phyloP scores from a whole-genome alignment of 768 basidiomycete genomes.

The Sistotremastrum suecicum region DNA sequence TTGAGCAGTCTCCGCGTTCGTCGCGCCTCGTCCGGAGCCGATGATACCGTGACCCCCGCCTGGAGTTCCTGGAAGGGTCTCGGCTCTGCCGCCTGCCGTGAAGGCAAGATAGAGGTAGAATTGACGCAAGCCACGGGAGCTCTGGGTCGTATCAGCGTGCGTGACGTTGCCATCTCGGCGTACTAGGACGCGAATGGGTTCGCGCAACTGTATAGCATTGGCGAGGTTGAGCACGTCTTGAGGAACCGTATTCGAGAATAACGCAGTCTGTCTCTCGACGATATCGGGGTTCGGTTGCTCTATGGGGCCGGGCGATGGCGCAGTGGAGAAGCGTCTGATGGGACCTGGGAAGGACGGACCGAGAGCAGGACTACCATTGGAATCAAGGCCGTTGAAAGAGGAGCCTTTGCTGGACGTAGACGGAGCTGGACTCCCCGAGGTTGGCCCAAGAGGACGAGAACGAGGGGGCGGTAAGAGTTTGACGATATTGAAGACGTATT shows the following conservation, averaged over 20 bases:
- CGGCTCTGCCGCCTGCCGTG: constrained; percentile 60
- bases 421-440: constrained; percentile 5
- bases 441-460: constrained; percentile 34
- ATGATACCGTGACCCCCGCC: constrained; percentile 75
- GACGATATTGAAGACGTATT: constrained; percentile 87
- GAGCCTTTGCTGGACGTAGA: constrained; percentile 13
- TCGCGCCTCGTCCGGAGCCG: constrained; percentile 72
- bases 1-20: constrained; percentile 65
- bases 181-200: constrained; percentile 96
- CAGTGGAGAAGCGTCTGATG: constrained; percentile 10
- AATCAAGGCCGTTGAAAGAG: constrained; percentile 27
- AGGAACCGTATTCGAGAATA: constrained; percentile 97
- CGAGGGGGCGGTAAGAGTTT: constrained; percentile 84
- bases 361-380: constrained; percentile 20
- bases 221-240: constrained; percentile 96
- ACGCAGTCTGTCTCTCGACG: constrained; percentile 77
- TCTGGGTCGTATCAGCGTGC: constrained; percentile 52
- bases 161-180: constrained; percentile 77
- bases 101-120: constrained; percentile 95
- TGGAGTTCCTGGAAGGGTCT: constrained; percentile 27
- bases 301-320: constrained; percentile 28
- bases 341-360: constrained; percentile 22
- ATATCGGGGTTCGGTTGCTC: constrained; percentile 19
- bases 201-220: constrained; percentile 81
- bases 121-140: constrained; percentile 77